Evolutionary conservation across 805 yeast species (phyloP).

Genomic region (Metahyphopichia silvanorum): DNA sequence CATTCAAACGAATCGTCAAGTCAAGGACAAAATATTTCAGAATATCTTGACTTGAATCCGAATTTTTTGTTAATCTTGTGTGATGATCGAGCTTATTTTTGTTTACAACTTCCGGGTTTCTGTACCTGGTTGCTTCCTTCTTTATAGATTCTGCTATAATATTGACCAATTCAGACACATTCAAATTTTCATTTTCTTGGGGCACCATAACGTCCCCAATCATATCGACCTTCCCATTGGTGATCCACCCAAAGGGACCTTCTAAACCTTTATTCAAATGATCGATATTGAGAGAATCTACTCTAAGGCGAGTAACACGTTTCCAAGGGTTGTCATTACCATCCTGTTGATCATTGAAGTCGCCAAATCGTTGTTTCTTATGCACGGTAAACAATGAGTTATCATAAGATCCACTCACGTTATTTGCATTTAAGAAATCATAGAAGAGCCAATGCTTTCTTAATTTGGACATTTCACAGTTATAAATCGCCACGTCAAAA

Average conservation of each 20-base stretch:
- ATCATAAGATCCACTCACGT: constrained; percentile 88
- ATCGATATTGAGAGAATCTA: constrained; percentile 82
- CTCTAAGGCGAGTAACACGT: constrained; percentile 71
- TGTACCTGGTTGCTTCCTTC: constrained; percentile 46
- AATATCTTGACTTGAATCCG: constrained; percentile 27
- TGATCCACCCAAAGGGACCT: constrained; percentile 98
- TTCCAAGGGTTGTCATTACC: constrained; percentile 14
- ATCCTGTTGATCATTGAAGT: constrained; percentile 27
- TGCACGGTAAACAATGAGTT: constrained; percentile 91
- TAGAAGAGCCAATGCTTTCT: constrained; percentile 93
- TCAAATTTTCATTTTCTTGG: constrained; percentile 51
- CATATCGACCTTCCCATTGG: constrained; percentile 88
- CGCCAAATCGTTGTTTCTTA: constrained; percentile 60
- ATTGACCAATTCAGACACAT: constrained; percentile 46
- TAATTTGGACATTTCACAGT: constrained; percentile 73
- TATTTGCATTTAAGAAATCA: constrained; percentile 80
- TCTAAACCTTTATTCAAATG: constrained; percentile 86
- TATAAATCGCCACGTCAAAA: constrained; percentile 83
- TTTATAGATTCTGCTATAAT: constrained; percentile 46
- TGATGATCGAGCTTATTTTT: constrained; percentile 19
- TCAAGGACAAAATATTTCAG: constrained; percentile 72
- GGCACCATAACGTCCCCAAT: constrained; percentile 88
- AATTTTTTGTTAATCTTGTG: constrained; percentile 20
- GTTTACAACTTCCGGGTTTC: constrained; percentile 23
- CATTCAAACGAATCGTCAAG: constrained; percentile 71